Evolutionary conservation across 192 early-diverging fungal genomes (phyloP).

Genomic region (Jimgerdemannia flammicorona): DNA sequence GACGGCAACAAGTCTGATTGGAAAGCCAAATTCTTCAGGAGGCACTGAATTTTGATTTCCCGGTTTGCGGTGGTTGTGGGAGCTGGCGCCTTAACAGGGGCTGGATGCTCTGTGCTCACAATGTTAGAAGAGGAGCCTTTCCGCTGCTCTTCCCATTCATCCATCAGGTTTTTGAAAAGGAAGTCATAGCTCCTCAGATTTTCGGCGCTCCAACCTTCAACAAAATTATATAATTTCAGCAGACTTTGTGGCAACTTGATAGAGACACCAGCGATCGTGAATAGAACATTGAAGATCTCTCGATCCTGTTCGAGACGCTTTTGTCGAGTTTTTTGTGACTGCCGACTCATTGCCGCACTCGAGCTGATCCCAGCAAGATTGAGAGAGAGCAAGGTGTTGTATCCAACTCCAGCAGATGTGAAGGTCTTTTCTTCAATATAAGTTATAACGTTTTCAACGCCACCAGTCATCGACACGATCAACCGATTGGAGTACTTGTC

Average conservation of each 20-base stretch:
- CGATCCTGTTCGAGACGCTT: conserved; percentile 4
- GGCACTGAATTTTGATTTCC: conserved; percentile 59
- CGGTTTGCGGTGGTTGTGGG: conserved; percentile 11
- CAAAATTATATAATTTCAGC: conserved; percentile 67
- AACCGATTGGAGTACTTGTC: conserved; percentile 18
- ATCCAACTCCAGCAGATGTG: conserved; percentile 1
- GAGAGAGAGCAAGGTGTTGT: conserved; percentile 35
- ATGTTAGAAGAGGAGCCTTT: conserved; percentile 3
- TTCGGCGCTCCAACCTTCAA: conserved; percentile 75
- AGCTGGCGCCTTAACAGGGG: background rate
- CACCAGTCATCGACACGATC: conserved; percentile 32
- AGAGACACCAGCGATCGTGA: conserved; percentile 39
- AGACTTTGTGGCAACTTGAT: conserved; percentile 58
- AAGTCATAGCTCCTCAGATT: conserved; percentile 61
- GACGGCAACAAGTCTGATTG: conserved; percentile 64
- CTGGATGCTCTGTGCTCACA: background rate
- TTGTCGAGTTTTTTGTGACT: conserved; percentile 16
- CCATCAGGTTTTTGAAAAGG: conserved; percentile 63
- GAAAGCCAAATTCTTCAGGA: conserved; percentile 51
- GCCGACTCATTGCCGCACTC: conserved; percentile 39
- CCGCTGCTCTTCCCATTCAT: conserved; percentile 61
- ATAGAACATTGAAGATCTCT: conserved; percentile 44
- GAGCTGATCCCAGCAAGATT: conserved; percentile 37
- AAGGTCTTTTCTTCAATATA: conserved; percentile 27
- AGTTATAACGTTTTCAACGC: conserved; percentile 35